Evolutionary conservation across 2,329 filamentous ascomycete species (phyloP), one percentile per base, ranked within the genome.

Genomic region (Clonostachys solani): DNA sequence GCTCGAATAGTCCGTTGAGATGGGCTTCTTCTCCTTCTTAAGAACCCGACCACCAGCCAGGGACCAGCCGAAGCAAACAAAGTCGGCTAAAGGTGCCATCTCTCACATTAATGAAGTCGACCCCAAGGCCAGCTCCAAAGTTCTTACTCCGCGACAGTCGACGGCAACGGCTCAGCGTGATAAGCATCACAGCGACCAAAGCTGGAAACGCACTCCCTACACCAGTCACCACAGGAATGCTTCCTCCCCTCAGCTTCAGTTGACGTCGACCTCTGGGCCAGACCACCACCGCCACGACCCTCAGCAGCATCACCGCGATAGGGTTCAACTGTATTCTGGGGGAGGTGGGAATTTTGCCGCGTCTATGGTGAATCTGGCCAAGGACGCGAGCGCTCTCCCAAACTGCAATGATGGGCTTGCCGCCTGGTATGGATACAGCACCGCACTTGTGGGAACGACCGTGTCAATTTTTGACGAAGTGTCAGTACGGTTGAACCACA

Each of bases 401-500:
- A 68, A 23, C 53, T 72, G 75, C 46, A 70, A 74, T 42, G 68
- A 76, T 49, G 65, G 68, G 2, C 53, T 74, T 18, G 61, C 72
- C 7, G 58, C 60, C 40, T 73, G 71, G 65, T 70, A 76, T 40
- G 58, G 59, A 9, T 44, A 48, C 16, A 45, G 40, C 36, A 42
- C 42, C 13, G 19, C 44, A 13, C 29, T 50, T 29, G 51, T 50
- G 15, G 18, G 42, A 8, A 71, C 75, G 52, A 66, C 67, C 6
- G 68, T 71, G 13, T 67, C 69, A 6, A 63, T 81, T 16, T 81
- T 74, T 55, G 80, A 87, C 56, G 68, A 81, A 47, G 77, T 90
- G 42, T 78, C 74, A 13, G 71, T 72, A 5, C 81, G 81, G 45
- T 77, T 92, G 50, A 78, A 89, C 60, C 68, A 80, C 41, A 74